phyloP scores from a whole-genome alignment of 805 yeast species.

The Metschnikowia borealis region DNA sequence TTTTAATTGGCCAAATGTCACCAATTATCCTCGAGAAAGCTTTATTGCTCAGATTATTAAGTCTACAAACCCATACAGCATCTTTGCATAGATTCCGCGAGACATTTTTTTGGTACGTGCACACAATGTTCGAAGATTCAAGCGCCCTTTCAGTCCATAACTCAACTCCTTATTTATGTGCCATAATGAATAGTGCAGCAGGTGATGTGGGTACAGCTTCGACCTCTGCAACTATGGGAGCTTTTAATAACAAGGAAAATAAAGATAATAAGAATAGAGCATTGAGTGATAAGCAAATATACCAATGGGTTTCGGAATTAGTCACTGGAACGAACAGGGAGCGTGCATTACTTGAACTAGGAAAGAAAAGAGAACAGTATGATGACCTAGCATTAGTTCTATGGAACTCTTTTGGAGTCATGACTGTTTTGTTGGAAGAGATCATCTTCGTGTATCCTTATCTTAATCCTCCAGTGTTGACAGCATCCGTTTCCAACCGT shows the following conservation, averaged over 20 bases:
- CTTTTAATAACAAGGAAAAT: background rate
- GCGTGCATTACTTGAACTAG: conserved; percentile 85
- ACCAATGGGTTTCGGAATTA: conserved; percentile 84
- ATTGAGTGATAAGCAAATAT: conserved; percentile 69
- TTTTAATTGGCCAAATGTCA: no score
- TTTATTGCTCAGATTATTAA: background rate
- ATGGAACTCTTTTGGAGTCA: conserved; percentile 96
- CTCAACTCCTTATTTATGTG: background rate
- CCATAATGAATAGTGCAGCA: conserved; percentile 5
- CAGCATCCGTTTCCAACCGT: conserved; percentile 83
- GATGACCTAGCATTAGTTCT: conserved; percentile 89
- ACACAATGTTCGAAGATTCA: background rate
- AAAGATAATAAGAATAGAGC: conserved; percentile 21
- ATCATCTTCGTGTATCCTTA: conserved; percentile 87
- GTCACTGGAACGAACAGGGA: conserved; percentile 90
- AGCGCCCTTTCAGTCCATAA: background rate
- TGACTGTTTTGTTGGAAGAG: conserved; percentile 87
- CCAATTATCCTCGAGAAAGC: no score
- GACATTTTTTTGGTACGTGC: background rate
- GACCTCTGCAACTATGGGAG: background rate
- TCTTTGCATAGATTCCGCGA: background rate
- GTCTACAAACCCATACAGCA: background rate
- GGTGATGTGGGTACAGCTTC: conserved; percentile 4
- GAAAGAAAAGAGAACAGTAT: conserved; percentile 90
- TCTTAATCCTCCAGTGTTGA: conserved; percentile 78